Conservation (phyloP, 371 early-diverging fungal genomes). For the Furculomyces boomerangus region DNA sequence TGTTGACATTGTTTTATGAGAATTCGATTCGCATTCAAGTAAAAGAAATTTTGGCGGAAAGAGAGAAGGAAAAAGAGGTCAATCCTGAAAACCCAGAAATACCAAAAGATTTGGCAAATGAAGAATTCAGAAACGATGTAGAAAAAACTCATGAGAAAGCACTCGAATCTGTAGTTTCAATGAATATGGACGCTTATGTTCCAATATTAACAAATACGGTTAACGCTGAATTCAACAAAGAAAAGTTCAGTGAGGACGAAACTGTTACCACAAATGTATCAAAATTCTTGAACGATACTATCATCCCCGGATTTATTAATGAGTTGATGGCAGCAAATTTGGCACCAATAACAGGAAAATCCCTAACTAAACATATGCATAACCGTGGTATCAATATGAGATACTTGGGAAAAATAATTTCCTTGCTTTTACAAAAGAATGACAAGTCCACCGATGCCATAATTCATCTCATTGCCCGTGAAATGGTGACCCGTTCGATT, state of each 20-base stretch:
- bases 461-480: conserved; percentile 30
- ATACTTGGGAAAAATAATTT: conserved; percentile 63
- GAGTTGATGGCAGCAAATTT: conserved; percentile 54
- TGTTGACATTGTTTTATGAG: conserved; percentile 71
- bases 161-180: not conserved
- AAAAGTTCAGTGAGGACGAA: conserved; percentile 4
- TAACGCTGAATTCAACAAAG: not conserved
- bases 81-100: conserved; percentile 22
- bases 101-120: conserved; percentile 3
- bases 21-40: conserved; percentile 43
- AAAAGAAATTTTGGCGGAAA: conserved; percentile 30
- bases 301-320: conserved; percentile 49
- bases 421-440: conserved; percentile 25
- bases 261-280: conserved; percentile 49
- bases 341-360: conserved; percentile 63
- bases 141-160: not conserved
- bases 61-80: conserved; percentile 13
- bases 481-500: conserved; percentile 70
- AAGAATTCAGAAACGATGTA: not conserved
- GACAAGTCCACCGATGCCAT: conserved; percentile 20
- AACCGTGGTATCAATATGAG: conserved; percentile 93
- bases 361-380: conserved; percentile 70
- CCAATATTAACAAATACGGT: not conserved
- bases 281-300: conserved; percentile 45
- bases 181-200: not conserved